phyloP scores from a whole-genome alignment of 2,329 filamentous ascomycete species.

The Sporothrix brunneoviolacea region DNA sequence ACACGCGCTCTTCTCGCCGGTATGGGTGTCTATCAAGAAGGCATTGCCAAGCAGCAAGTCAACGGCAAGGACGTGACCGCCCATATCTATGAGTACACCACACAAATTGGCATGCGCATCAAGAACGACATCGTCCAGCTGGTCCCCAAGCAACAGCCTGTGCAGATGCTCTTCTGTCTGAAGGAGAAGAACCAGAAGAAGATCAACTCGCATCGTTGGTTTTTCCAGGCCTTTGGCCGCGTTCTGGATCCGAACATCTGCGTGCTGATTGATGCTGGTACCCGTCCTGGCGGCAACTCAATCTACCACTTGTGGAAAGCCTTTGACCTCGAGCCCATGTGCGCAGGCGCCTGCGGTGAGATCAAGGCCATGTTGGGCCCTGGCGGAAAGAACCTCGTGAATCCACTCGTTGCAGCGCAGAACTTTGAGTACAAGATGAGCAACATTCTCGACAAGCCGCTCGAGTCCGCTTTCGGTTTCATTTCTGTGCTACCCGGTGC shows the following conservation, averaged over 20 bases:
- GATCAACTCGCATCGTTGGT: slow-evolving; percentile 99
- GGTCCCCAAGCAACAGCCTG: slow-evolving; percentile 78
- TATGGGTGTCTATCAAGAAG: slow-evolving; percentile 95
- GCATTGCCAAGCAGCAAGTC: slow-evolving; percentile 96
- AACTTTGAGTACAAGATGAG: slow-evolving; percentile 99
- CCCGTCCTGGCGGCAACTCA: slow-evolving; percentile 85
- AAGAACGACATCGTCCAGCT: slow-evolving; percentile 85
- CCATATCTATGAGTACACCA: slow-evolving; percentile 95
- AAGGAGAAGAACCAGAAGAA: slow-evolving; percentile 99
- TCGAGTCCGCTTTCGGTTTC: slow-evolving; percentile 96
- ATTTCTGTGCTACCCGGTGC: slow-evolving; percentile 96
- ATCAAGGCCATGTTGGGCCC: slow-evolving; percentile 96
- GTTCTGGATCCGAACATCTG: slow-evolving; percentile 95
- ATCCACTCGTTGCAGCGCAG: slow-evolving; percentile 90
- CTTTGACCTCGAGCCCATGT: slow-evolving; percentile 96
- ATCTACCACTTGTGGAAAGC: slow-evolving; percentile 99
- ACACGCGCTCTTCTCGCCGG: slow-evolving; percentile 85
- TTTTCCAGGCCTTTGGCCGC: slow-evolving; percentile 92
- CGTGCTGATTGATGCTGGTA: slow-evolving; percentile 91
- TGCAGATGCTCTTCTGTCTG: slow-evolving; percentile 95
- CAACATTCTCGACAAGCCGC: slow-evolving; percentile 94
- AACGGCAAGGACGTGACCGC: slow-evolving; percentile 94
- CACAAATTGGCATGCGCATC: slow-evolving; percentile 77
- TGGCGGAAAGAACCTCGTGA: slow-evolving; percentile 73
- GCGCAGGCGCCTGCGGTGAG: slow-evolving; percentile 87